These are phyloP conservation scores for Penicillium sp. DNA, from an alignment of 2,329 filamentous ascomycete genomes.

Conservation along the genomic window DNA sequence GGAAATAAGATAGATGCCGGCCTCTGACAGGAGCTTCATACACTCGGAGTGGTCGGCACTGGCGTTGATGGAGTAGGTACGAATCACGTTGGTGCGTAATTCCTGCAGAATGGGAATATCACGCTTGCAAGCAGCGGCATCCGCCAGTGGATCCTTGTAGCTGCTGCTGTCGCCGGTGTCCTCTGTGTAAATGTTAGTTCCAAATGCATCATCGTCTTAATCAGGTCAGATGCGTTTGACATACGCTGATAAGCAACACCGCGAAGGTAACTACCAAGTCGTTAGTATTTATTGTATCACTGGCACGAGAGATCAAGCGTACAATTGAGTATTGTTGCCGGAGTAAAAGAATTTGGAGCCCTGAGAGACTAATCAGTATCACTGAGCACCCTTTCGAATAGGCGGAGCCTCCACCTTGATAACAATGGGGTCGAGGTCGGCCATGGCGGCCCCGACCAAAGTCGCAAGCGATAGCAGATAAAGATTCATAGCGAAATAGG, in stretches of 20 bases:
- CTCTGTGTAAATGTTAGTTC: constrained; percentile 35
- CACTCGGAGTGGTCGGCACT: constrained; percentile 71
- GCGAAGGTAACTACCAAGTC: constrained; percentile 66
- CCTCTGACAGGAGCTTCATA: constrained; percentile 75
- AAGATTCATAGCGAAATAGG: constrained; percentile 47
- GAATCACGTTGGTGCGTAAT: constrained; percentile 84
- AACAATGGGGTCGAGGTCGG: constrained; percentile 55
- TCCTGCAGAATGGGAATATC: constrained; percentile 76
- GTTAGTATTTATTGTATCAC: constrained; percentile 30
- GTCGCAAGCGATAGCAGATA: constrained; percentile 50
- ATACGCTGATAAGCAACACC: constrained; percentile 84
- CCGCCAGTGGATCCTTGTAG: constrained; percentile 78
- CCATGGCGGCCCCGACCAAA: constrained; percentile 44
- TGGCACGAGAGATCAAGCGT: constrained; percentile 22
- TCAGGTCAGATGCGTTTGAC: constrained; percentile 12
- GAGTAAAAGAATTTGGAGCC: constrained; percentile 84
- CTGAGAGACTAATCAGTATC: constrained; percentile 37
- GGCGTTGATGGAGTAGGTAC: constrained; percentile 86
- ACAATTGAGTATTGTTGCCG: constrained; percentile 71
- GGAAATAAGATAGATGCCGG: constrained; percentile 89
- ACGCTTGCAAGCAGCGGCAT: constrained; percentile 67
- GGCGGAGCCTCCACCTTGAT: constrained; percentile 57
- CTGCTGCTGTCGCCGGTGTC: constrained; percentile 47
- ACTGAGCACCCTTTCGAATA: neutral
- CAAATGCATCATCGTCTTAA: neutral